phyloP scores from a whole-genome alignment of 2,329 filamentous ascomycete genomes.

The Stachybotrys echinatus region DNA sequence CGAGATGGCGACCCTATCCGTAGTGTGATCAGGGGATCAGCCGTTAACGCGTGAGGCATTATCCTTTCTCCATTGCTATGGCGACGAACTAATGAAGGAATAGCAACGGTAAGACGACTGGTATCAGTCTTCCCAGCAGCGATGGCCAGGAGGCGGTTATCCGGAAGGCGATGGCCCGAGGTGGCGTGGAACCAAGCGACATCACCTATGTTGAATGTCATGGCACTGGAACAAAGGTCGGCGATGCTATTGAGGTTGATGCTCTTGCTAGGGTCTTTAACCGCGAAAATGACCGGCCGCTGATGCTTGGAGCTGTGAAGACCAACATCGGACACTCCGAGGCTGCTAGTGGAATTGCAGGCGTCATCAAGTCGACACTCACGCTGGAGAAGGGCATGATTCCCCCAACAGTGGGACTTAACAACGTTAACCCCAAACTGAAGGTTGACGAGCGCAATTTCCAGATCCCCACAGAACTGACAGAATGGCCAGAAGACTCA shows the following conservation, averaged over 20 bases:
- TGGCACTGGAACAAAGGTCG: constrained; percentile 15
- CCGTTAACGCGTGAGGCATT: constrained; percentile 31
- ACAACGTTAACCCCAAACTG: constrained; percentile 16
- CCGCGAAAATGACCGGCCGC: constrained; percentile 34
- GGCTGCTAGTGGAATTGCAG: constrained; percentile 14
- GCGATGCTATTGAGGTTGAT: constrained; percentile 10
- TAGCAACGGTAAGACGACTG: constrained; percentile 38
- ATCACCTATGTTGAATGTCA: constrained; percentile 2
- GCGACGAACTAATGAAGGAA: not conserved
- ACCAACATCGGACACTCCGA: constrained; percentile 17
- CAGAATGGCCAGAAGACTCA: constrained; percentile 5
- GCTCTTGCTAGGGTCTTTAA: not conserved
- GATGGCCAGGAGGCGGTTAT: constrained; percentile 33
- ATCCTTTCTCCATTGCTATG: constrained; percentile 8
- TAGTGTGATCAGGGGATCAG: constrained; percentile 40
- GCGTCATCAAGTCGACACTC: constrained; percentile 18
- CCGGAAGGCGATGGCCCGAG: constrained; percentile 14
- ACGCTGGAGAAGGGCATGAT: constrained; percentile 14
- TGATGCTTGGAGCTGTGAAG: constrained; percentile 9
- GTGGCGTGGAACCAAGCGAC: constrained; percentile 8
- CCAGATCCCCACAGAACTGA: constrained; percentile 10
- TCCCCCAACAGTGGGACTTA: constrained; percentile 9
- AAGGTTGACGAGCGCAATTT: constrained; percentile 16
- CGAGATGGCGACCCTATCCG: constrained; percentile 45
- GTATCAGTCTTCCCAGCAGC: constrained; percentile 47